Conservation (phyloP, 2,329 filamentous ascomycete genomes). For the Dactylellina leptospora region DNA sequence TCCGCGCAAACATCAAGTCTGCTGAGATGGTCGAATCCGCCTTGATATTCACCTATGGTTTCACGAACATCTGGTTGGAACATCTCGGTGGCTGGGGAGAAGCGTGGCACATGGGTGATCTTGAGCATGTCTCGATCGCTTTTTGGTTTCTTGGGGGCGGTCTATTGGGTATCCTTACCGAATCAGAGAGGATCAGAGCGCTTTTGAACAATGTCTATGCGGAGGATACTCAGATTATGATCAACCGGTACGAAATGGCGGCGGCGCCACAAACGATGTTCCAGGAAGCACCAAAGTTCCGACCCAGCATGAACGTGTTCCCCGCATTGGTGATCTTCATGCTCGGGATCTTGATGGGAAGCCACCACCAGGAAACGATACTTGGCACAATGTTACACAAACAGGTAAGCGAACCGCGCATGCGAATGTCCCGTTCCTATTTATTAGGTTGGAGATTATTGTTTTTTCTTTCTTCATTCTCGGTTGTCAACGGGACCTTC, state of each 20-base stretch:
- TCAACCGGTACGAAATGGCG: conserved; percentile 56
- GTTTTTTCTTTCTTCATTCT: conserved; percentile 10
- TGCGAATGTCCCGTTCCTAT: background rate
- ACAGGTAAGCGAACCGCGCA: conserved; percentile 60
- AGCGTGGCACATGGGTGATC: conserved; percentile 78
- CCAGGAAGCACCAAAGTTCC: conserved; percentile 64
- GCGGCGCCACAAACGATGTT: conserved; percentile 60
- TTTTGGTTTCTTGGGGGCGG: conserved; percentile 94
- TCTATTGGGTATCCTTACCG: conserved; percentile 85
- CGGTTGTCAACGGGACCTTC: conserved; percentile 38
- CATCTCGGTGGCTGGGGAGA: conserved; percentile 78
- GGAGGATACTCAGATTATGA: conserved; percentile 41
- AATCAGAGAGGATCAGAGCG: conserved; percentile 74
- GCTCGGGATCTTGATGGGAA: conserved; percentile 93
- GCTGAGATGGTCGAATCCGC: conserved; percentile 90
- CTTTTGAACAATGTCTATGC: conserved; percentile 69
- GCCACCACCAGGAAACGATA: conserved; percentile 84
- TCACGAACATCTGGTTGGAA: conserved; percentile 90
- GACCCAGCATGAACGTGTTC: conserved; percentile 69
- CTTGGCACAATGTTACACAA: conserved; percentile 90
- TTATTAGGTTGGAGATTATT: too few relatives aligned
- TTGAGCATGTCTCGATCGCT: conserved; percentile 92
- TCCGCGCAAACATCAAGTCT: conserved; percentile 71
- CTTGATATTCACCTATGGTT: conserved; percentile 77
- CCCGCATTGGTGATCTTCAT: conserved; percentile 86